Evolutionary conservation across 2,329 filamentous ascomycete genomes (phyloP), one percentile per base, ranked within the genome.

Genomic region (Penicillium occitanis): DNA sequence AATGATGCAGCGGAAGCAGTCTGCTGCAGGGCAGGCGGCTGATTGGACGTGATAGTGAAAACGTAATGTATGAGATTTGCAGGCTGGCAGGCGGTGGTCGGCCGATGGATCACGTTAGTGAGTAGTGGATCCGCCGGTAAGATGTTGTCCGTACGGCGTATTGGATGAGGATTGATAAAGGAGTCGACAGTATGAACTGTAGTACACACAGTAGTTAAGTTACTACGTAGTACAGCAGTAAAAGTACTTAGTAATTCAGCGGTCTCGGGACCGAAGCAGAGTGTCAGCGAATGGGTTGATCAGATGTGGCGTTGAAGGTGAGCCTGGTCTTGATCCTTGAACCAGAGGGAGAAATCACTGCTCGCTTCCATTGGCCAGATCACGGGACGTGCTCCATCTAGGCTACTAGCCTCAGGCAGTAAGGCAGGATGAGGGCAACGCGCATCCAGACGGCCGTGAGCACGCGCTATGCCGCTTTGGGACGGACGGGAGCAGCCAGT

Each of bases 401-500:
- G 8, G 1, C 7, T 10, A 33, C 30, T 30, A 30, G 48, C 48
- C 48, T 53, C 48, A 53, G 48, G 48, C 48, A 30, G 48, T 3
- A 53, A 53, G 25, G 48, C 6, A n/a, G 53, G 42, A 61, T 62
- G 64, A 58, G 64, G 28, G 59, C 48, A 58, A 58, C 64, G 50
- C 64, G 48, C 33, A 50, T 28, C 10, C 8, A n/a, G 48, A 60
- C 57, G 58, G 50, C 59, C 40, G 28, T 61, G 48, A 66, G 64
- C 60, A 66, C 64, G 64, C 60, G 60, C 64, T 63, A 66, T 58
- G 14, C 64, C 64, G 14, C 51, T 53, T 42, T 60, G 44, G 64
- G 59, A 11, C 10, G 10, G 51, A 37, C 30, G 28, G 8, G 30
- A 19, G 30, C 30, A 7, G 51, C n/a, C 14, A 53, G 50, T 13